phyloP scores from a whole-genome alignment of 805 yeast species.

The Kluyveromyces dobzhanskii region DNA sequence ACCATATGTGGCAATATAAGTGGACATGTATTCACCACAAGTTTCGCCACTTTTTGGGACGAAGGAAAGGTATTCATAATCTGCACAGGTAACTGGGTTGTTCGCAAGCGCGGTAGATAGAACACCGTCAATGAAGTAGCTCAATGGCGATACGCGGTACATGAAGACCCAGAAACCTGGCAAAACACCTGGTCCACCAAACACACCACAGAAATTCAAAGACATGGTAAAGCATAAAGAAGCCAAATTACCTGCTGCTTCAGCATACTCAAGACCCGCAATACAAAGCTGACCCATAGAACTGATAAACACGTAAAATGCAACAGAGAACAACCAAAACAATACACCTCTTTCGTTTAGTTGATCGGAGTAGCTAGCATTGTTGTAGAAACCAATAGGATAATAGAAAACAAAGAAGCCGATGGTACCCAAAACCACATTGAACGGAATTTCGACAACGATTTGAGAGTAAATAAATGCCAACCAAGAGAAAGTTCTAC shows the following conservation, averaged over 20 bases:
- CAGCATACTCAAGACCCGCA: conserved; percentile 51
- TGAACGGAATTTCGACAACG: conserved; percentile 60
- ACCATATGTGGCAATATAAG: conserved; percentile 28
- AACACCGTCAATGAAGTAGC: conserved; percentile 53
- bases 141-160: conserved; percentile 66
- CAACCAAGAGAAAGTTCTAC: conserved; percentile 61
- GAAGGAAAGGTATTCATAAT: conserved; percentile 39
- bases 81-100: conserved; percentile 38
- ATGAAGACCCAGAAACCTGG: conserved; percentile 78
- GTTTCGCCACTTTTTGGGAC: conserved; percentile 47
- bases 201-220: conserved; percentile 71
- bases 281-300: conserved; percentile 51
- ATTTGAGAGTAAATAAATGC: conserved; percentile 56
- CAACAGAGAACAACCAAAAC: conserved; percentile 37
- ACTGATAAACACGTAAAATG: conserved; percentile 46
- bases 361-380: conserved; percentile 46
- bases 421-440: conserved; percentile 51
- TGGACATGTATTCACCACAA: conserved; percentile 46
- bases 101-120: conserved; percentile 49
- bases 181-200: conserved; percentile 45
- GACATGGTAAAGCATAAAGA: conserved; percentile 51
- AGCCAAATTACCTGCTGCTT: conserved; percentile 56
- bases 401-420: conserved; percentile 59
- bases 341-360: conserved; percentile 49
- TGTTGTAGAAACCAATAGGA: conserved; percentile 57